These are phyloP conservation scores for Malus hybrid DNA, from an alignment of 331 rosid genomes.

Conservation along the genomic window DNA sequence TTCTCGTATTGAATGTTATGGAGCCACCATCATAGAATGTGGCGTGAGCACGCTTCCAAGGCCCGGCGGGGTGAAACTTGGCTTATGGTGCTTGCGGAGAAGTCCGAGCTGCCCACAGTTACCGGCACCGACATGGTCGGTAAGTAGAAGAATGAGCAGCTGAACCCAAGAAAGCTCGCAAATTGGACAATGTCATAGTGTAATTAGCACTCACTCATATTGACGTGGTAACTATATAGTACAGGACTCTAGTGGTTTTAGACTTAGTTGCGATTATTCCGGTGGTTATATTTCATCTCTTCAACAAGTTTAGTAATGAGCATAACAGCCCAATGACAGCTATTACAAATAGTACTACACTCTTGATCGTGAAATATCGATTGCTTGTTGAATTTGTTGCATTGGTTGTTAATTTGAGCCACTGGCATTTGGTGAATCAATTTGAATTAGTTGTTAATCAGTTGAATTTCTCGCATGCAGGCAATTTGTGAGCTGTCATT, in stretches of 20 bases:
- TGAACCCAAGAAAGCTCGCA: constrained; percentile 7
- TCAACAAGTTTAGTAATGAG: neutral
- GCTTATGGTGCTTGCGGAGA: constrained; percentile 1
- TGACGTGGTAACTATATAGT: neutral
- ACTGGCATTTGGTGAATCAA: no score
- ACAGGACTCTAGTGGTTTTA: neutral
- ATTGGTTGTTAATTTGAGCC: no score
- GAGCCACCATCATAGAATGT: constrained; percentile 74
- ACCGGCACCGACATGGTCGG: constrained; percentile 11
- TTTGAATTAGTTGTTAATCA: no score
- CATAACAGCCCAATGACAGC: neutral
- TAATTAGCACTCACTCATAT: no score
- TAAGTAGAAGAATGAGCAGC: neutral
- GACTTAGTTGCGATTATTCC: neutral
- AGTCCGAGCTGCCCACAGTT: neutral
- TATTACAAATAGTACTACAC: no score
- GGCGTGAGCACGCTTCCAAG: constrained; percentile 58
- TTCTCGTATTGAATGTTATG: constrained; percentile 39
- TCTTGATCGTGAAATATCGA: no score
- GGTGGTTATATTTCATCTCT: neutral
- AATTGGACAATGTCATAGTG: neutral
- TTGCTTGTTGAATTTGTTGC: no score
- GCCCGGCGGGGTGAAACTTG: constrained; percentile 25
- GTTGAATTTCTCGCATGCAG: no score
- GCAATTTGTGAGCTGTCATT: no score